Percentiles rank a stretch among this genome's conserved stretches.
Conservation (phyloP, 1,284 basidiomycete genomes). For the Schizopora paradoxa region DNA sequence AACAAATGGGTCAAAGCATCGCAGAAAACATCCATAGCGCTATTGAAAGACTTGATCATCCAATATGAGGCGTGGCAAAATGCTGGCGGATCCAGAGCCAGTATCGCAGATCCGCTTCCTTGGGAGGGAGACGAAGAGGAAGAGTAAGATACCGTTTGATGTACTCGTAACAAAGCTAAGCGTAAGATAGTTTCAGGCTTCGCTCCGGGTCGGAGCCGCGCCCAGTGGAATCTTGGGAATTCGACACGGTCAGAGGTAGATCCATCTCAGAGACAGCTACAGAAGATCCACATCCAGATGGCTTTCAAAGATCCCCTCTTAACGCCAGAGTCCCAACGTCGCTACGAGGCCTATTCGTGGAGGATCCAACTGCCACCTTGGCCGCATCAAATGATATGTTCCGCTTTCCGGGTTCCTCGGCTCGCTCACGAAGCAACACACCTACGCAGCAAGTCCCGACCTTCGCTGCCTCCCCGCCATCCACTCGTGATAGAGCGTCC, state of each 20-base stretch:
- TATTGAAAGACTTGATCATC: slow-evolving; percentile 81
- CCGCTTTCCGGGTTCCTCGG: slow-evolving; percentile 34
- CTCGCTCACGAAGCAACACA: slow-evolving; percentile 26
- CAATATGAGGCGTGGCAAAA: slow-evolving; percentile 76
- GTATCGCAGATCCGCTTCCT: slow-evolving; percentile 66
- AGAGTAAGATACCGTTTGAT: slow-evolving; percentile 42
- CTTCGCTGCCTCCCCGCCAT: slow-evolving; percentile 9
- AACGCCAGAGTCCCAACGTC: slow-evolving; percentile 56
- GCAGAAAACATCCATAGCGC: slow-evolving; percentile 62
- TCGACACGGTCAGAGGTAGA: slow-evolving; percentile 62
- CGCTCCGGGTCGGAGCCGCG: no score
- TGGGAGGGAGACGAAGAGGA: slow-evolving; percentile 64
- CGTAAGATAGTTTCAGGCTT: no score
- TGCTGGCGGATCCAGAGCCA: slow-evolving; percentile 74
- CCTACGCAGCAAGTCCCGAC: slow-evolving; percentile 22
- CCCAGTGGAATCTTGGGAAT: slow-evolving; percentile 72
- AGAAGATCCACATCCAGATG: neutral
- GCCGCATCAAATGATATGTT: slow-evolving; percentile 39
- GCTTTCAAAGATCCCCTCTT: slow-evolving; percentile 1
- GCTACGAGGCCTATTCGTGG: slow-evolving; percentile 63
- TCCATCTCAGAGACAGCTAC: slow-evolving; percentile 21
- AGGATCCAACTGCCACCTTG: slow-evolving; percentile 36
- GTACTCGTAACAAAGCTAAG: no score
- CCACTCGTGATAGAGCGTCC: slow-evolving; percentile 17
- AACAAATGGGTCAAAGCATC: slow-evolving; percentile 90